These are phyloP conservation scores for Vaccinium myrtillus DNA, from an alignment of 148 eudicot species.

Conservation along the genomic window DNA sequence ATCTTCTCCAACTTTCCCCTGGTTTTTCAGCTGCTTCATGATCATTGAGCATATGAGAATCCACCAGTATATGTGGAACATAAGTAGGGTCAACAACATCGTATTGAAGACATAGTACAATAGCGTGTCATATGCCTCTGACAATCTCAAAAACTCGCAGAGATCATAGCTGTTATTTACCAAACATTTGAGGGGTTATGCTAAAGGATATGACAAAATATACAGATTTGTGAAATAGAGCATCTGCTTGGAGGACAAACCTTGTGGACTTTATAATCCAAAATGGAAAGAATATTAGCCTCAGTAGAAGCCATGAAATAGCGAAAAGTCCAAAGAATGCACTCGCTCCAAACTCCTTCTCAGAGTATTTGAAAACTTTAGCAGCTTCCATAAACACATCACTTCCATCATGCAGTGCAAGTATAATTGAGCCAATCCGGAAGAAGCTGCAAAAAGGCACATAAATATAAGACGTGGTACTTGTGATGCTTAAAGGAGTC, in stretches of 20 bases:
- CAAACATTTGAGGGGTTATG: conserved; percentile 13
- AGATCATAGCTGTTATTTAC: conserved; percentile 52
- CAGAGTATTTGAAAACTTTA: conserved; percentile 86
- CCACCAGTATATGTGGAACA: conserved; percentile 99
- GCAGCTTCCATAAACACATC: conserved; percentile 96
- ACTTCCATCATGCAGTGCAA: conserved; percentile 95
- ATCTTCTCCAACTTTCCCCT: conserved; percentile 97
- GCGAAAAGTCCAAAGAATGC: conserved; percentile 79
- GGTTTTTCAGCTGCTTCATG: conserved; percentile 72
- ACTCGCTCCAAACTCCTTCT: conserved; percentile 89
- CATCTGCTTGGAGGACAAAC: conserved; percentile 36
- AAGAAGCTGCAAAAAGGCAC: conserved; percentile 53
- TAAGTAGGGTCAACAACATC: conserved; percentile 75
- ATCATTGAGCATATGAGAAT: conserved; percentile 87
- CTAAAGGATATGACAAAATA: not conserved
- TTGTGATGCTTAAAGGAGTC: not conserved
- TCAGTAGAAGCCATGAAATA: conserved; percentile 83
- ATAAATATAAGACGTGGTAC: not conserved
- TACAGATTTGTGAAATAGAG: not conserved
- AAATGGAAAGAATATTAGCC: conserved; percentile 85
- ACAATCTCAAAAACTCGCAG: conserved; percentile 45
- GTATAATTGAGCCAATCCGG: conserved; percentile 71
- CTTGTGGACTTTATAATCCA: conserved; percentile 79
- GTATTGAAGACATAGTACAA: conserved; percentile 81
- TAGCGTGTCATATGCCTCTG: conserved; percentile 40